These are phyloP conservation scores for Leucogyrophana mollusca DNA, from an alignment of 768 basidiomycete genomes.

Conservation along the genomic window DNA sequence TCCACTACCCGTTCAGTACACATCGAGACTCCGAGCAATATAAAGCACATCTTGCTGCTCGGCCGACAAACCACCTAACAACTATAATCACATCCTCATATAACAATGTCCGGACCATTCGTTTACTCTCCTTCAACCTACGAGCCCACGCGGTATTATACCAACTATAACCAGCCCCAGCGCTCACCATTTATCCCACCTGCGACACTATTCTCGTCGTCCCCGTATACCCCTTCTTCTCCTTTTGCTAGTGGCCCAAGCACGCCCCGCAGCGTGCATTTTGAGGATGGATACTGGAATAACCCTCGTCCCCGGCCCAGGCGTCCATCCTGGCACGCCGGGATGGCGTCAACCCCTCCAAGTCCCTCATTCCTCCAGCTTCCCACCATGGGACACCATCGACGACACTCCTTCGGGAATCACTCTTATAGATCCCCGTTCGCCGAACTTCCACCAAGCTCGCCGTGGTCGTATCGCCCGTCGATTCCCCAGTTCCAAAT, in stretches of 20 bases:
- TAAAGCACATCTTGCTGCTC: too few species aligned
- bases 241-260: conserved; percentile 27
- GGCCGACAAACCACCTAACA: too few species aligned
- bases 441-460: conserved; percentile 16
- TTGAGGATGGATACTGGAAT: conserved; percentile 20
- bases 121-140: conserved; percentile 40
- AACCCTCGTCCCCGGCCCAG: conserved; percentile 29
- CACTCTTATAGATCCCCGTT: conserved; percentile 11
- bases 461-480: conserved; percentile 19
- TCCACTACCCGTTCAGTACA: too few species aligned
- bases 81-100: too few species aligned
- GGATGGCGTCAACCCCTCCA: conserved; percentile 13
- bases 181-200: conserved; percentile 46
- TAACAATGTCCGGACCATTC: conserved; percentile 42
- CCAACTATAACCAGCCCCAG: conserved; percentile 29
- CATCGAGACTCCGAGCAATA: too few species aligned
- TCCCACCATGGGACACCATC: conserved; percentile 8
- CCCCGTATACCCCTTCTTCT: conserved; percentile 31
- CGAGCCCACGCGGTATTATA: conserved; percentile 33
- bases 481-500: conserved; percentile 25
- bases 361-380: conserved; percentile 22
- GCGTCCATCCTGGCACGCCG: conserved; percentile 45
- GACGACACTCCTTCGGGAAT: conserved; percentile 30
- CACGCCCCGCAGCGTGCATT: conserved; percentile 23
- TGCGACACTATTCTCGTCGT: conserved; percentile 33